Conservation (phyloP, 139 green algal species). For the Nannochloris sp. region DNA sequence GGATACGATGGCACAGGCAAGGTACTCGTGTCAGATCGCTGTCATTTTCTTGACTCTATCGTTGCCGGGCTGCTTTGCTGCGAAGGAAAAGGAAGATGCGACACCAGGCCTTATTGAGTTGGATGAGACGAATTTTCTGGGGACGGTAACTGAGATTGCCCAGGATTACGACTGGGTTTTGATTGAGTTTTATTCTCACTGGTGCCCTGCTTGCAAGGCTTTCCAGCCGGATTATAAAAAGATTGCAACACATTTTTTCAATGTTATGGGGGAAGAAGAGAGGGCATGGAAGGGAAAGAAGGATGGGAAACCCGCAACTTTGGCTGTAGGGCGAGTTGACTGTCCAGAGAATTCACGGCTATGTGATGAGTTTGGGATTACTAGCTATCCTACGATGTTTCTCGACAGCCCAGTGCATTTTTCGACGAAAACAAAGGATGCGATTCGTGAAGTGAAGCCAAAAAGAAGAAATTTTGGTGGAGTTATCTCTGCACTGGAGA, state of each 20-base stretch:
- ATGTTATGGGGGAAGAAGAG: neutral
- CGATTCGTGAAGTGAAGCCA: neutral
- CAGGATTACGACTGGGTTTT: conserved; percentile 15
- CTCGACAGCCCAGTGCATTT: conserved; percentile 3
- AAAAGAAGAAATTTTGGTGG: neutral
- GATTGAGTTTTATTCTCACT: conserved; percentile 29
- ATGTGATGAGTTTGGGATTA: conserved; percentile 11
- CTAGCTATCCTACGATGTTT: conserved; percentile 8
- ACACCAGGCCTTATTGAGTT: neutral
- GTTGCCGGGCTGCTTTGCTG: too few species aligned
- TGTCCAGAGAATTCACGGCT: conserved; percentile 30
- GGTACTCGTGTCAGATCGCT: too few species aligned
- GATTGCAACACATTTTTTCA: conserved; percentile 30
- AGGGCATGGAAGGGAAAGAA: conserved; percentile 12
- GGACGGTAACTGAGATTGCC: neutral
- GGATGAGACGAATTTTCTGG: conserved; percentile 2
- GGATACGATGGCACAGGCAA: too few species aligned
- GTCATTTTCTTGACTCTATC: too few species aligned
- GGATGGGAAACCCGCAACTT: conserved; percentile 1
- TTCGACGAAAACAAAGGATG: neutral
- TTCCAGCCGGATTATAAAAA: conserved; percentile 50
- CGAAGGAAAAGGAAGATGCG: neutral
- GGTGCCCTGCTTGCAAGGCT: conserved; percentile 41
- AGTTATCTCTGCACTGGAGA: neutral
- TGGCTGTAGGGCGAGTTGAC: conserved; percentile 42